Evolutionary conservation across 169 alveolate genomes (phyloP), one percentile per base, ranked within the genome.

Genomic region (Eimeria tenella): DNA sequence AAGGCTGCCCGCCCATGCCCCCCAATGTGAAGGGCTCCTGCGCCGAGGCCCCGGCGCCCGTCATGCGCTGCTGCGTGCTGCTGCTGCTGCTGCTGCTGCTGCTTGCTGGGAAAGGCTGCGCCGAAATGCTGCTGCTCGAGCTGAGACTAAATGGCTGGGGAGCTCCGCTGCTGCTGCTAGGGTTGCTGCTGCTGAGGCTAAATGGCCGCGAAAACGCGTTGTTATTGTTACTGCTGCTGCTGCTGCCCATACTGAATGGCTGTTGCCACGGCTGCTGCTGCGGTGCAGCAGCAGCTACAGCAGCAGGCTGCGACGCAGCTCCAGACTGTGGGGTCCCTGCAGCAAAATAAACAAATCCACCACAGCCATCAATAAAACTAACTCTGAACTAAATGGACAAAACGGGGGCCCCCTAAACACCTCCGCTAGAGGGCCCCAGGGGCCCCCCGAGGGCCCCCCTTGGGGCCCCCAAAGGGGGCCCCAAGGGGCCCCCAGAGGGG

Each of bases 31-130:
- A 81, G 0, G 89, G 89, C 74, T 56, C 73, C 73, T 8, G 73
- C 55, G 73, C 74, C 21, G 86, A 49, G 15, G 86, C 86, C 50
- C 68, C 65, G 31, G 65, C 11, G 65, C 86, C 65, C 68, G 42
- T 49, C 21, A 11, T 4, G 86, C 49, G 50, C 9, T n/a, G 86
- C 55, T 56, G 89, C 89, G 56, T 81, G 89, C 89, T 49, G 74
- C 89, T 81, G 89, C 89, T 81, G 89, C 56, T 81, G 89, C 74
- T 81, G 89, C 83, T 73, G 83, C 55, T 73, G 83, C 58, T 81
- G 74, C 89, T 73, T 53, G 55, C 19, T 5, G 74, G 17, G 21
- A 81, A 55, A 60, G 89, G 70, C 56, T 81, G 89, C 65, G 70
- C n/a, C 55, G 55, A 6, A 5, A 53, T 42, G 74, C 49, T 25